Evolutionary conservation across 2,329 filamentous ascomycete genomes (phyloP), one percentile per base, ranked within the genome.

Genomic region (Sporothrix pseudoabietina): DNA sequence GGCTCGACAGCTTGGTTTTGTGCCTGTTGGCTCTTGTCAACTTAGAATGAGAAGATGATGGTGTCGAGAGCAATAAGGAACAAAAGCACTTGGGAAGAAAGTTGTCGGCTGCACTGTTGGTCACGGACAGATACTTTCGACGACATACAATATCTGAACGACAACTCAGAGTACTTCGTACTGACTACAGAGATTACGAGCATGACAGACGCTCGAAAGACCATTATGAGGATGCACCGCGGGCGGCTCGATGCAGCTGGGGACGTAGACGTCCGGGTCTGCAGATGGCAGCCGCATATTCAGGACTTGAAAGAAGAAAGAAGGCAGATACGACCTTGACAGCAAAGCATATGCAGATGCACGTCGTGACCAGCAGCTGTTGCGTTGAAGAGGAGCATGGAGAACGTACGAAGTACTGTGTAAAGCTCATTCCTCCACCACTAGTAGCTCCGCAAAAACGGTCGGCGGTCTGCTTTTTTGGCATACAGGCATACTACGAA

Each of bases 321-420:
- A 22, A 41, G n/a, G 63, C 35, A 47, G 63, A 49, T 68, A 41
- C 63, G 63, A 68, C 39, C 63, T 47, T 68, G 63, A 44, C 35
- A 63, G 59, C 59, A 41, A 63, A 26, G 59, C 59, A 41, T 26
- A 26, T 22, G 39, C 10, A 35, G 59, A 63, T 22, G 10, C 26
- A 44, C 59, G 26, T 44, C n/a, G 59, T 44, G 59, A 44, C 59
- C 35, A 35, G n/a, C 32, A n/a, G 59, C 26, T 4, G 59, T 16
- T 35, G n/a, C 14, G 30, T 8, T n/a, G 57, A 39, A 61, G 26
- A 61, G 57, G 10, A 44, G 44, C 14, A 44, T 9, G 8, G 41
- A 1, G 12, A 1, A 41, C 39, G 39, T 2, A 41, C 39, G 10
- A n/a, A n/a, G n/a, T 7, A 41, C 39, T 41, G 14, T 12, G 41